Evolutionary conservation across 768 basidiomycete species (phyloP).

Genomic region (Trametes villosa): DNA sequence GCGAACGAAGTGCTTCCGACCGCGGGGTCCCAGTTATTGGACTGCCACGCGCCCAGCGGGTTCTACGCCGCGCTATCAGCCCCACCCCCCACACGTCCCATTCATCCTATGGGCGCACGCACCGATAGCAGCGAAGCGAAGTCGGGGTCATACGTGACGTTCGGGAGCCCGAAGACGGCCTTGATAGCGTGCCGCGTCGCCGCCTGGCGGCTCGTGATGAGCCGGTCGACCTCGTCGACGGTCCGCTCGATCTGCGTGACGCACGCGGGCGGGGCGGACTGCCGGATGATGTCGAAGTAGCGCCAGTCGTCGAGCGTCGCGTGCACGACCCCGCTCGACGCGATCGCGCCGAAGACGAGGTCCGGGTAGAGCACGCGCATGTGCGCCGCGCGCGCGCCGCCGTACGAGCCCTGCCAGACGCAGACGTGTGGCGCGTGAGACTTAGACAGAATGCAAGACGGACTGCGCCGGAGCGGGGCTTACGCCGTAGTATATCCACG

Average conservation of each 20-base stretch:
- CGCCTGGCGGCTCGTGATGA: slow-evolving; percentile 50
- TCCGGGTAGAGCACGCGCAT: slow-evolving; percentile 90
- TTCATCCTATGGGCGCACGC: slow-evolving; percentile 19
- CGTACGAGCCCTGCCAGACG: slow-evolving; percentile 74
- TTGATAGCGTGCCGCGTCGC: slow-evolving; percentile 60
- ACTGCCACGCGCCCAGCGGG: slow-evolving; percentile 80
- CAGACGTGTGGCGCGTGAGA: slow-evolving; percentile 8
- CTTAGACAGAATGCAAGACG: background rate
- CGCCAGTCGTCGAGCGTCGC: slow-evolving; percentile 84
- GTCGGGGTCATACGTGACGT: slow-evolving; percentile 73
- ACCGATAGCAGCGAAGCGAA: slow-evolving; percentile 75
- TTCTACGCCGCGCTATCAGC: slow-evolving; percentile 38
- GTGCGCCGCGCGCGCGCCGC: slow-evolving; percentile 91
- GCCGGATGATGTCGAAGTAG: slow-evolving; percentile 85
- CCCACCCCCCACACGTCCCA: too few relatives aligned
- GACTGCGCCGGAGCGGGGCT: slow-evolving; percentile 28
- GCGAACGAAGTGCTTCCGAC: slow-evolving; percentile 65
- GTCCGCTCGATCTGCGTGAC: slow-evolving; percentile 61
- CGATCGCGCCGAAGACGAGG: slow-evolving; percentile 86
- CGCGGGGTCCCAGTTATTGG: slow-evolving; percentile 83
- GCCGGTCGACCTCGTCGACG: slow-evolving; percentile 62
- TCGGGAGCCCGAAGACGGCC: slow-evolving; percentile 73
- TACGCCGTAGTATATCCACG: slow-evolving; percentile 92
- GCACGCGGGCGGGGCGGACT: slow-evolving; percentile 66
- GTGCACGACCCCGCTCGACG: slow-evolving; percentile 90